Evolutionary conservation across 2,329 filamentous ascomycete species (phyloP).

Genomic region (Colletotrichum ledebouriae): DNA sequence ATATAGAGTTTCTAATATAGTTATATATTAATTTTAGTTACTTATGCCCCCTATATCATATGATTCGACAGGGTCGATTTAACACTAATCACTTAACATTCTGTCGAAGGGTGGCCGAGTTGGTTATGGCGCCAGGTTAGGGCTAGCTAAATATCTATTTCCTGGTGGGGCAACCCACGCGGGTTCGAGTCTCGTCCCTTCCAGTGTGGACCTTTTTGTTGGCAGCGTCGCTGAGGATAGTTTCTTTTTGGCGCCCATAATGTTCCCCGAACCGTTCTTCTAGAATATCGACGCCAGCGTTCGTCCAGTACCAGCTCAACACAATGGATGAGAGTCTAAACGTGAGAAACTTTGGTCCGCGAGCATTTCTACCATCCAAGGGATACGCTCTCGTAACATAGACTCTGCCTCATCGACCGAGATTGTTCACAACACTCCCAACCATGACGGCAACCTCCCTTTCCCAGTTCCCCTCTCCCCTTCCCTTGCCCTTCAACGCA

Average conservation of each 20-base stretch:
- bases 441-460: constrained; percentile 96
- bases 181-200: constrained; percentile 31
- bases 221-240: no score
- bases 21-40: no score
- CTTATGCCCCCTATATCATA: no score
- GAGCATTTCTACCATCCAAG: constrained; percentile 3
- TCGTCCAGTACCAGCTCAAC: not conserved
- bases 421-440: constrained; percentile 77
- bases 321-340: not conserved
- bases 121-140: constrained; percentile 31
- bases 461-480: constrained; percentile 75
- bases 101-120: constrained; percentile 31
- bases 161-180: constrained; percentile 29
- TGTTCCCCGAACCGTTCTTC: no score
- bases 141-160: constrained; percentile 26
- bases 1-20: no score
- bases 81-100: no score
- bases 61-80: no score
- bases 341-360: not conserved
- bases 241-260: no score
- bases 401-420: constrained; percentile 55
- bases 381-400: no score
- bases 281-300: no score
- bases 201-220: not conserved
- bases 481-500: constrained; percentile 62